phyloP scores from a whole-genome alignment of 1,139 yeast species.

The Kodamaea alishanica region DNA sequence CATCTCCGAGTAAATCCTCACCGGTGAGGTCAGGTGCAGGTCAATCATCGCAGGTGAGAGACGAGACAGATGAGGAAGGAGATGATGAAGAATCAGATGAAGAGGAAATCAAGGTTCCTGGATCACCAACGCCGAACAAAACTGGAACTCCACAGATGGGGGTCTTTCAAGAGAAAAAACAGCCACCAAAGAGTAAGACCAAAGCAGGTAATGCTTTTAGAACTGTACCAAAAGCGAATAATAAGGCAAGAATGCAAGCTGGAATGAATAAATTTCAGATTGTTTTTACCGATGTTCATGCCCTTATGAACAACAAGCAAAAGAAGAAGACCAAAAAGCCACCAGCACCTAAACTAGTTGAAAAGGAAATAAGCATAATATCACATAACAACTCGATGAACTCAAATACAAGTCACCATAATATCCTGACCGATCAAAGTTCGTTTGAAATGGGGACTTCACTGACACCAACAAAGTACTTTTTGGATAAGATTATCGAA shows the following conservation, averaged over 20 bases:
- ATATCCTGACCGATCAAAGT: slow-evolving; percentile 26
- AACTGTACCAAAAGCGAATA: slow-evolving; percentile 5
- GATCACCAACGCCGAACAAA: slow-evolving; percentile 44
- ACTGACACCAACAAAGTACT: slow-evolving; percentile 41
- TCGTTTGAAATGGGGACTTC: slow-evolving; percentile 38
- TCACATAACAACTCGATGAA: slow-evolving; percentile 29
- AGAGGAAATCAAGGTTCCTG: slow-evolving; percentile 19
- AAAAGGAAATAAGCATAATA: slow-evolving; percentile 24
- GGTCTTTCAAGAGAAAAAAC: slow-evolving; percentile 34
- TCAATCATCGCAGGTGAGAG: neutral
- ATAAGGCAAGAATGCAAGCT: slow-evolving; percentile 37
- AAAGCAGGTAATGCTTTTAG: slow-evolving; percentile 22
- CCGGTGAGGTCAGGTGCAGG: no score
- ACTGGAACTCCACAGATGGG: slow-evolving; percentile 40
- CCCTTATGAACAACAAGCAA: slow-evolving; percentile 38
- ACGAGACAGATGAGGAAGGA: slow-evolving; percentile 6
- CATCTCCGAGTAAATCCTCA: slow-evolving; percentile 3
- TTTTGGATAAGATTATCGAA: slow-evolving; percentile 41
- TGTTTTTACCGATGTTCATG: slow-evolving; percentile 49
- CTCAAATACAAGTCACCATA: slow-evolving; percentile 13
- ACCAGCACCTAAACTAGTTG: slow-evolving; percentile 9
- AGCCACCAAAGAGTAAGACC: slow-evolving; percentile 27
- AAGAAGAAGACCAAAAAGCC: slow-evolving; percentile 20
- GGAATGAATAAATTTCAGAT: slow-evolving; percentile 53
- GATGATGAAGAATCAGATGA: slow-evolving; percentile 7